Percentiles rank a stretch among this genome's conserved stretches.
Conservation (phyloP, 306 rosid genomes). For the Spatholobus suberectus region DNA sequence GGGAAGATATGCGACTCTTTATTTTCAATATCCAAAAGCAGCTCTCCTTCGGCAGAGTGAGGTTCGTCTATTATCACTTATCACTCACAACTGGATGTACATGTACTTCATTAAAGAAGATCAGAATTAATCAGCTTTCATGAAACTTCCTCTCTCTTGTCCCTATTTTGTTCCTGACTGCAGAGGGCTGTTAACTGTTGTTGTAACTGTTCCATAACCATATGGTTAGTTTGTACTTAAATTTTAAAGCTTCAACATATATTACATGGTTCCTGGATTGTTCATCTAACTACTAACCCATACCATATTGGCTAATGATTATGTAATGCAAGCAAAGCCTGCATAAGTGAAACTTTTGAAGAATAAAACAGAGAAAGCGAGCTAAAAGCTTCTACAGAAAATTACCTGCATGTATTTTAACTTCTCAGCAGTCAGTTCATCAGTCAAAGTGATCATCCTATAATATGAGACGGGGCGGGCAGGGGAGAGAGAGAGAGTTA, state of each 20-base stretch:
- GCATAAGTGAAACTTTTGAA: not conserved
- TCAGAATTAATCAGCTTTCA: conserved; percentile 37
- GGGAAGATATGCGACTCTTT: conserved; percentile 38
- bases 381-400: not conserved
- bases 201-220: conserved; percentile 64
- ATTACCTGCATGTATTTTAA: conserved; percentile 71
- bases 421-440: conserved; percentile 75
- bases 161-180: conserved; percentile 62
- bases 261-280: not conserved
- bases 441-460: conserved; percentile 73
- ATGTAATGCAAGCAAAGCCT: not conserved
- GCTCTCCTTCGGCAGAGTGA: conserved; percentile 41
- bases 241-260: not conserved
- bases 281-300: not conserved
- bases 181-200: conserved; percentile 61
- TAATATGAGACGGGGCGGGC: conserved; percentile 15
- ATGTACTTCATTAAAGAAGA: conserved; percentile 43
- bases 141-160: conserved; percentile 57
- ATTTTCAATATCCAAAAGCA: conserved; percentile 39
- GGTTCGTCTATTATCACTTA: conserved; percentile 49
- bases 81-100: conserved; percentile 55
- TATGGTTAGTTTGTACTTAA: not conserved
- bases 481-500: not conserved
- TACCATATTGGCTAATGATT: not conserved
- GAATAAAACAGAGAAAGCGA: not conserved